Evolutionary conservation across 2,329 filamentous ascomycete species (phyloP), one percentile per base, ranked within the genome.

Genomic region (Diaporthe vexans): DNA sequence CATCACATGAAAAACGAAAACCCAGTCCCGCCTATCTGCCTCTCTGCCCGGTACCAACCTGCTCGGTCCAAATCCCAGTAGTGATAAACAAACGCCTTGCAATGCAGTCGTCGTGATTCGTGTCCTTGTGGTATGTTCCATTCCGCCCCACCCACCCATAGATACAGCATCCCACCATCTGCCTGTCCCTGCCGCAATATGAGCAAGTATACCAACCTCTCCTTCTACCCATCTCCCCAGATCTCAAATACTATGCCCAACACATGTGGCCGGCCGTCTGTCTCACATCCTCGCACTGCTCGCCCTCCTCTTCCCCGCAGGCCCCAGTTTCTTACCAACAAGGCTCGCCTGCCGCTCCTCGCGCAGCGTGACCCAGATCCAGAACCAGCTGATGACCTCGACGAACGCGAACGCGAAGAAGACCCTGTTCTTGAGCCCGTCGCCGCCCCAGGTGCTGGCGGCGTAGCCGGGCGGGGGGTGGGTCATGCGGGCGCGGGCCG

Each of bases 361-460:
- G 70, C 91, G 86, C 78, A 95, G 82, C 6, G 91, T 93, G 40
- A 92, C 87, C 88, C 91, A 94, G 33, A 91, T 91, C 95, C 95
- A 98, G 83, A 97, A 95, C 94, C 95, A 98, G 76, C 90, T 89
- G 77, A 94, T 87, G 82, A 94, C 90, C 86, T 98, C 95, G 80
- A 97, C 81, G 79, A 98, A 97, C 11, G 91, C 91, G 83, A 95
- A 97, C 0, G 93, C 92, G 81, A 98, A 97, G 54, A 97, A 91
- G 54, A 97, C 86, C 68, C 94, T 90, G 81, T 97, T 97, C 85
- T 95, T 95, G 79, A 98, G 83, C 33, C 90, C 89, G 76, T 95
- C 92, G 67, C 91, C 87, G 76, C 84, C 91, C 88, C 83, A 88
- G 80, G 82, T 79, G 65, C 82, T 80, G 46, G 84, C 82, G 69